These are phyloP conservation scores for Alternaria burnsii DNA, from an alignment of 2,329 filamentous ascomycete species.

Conservation along the genomic window DNA sequence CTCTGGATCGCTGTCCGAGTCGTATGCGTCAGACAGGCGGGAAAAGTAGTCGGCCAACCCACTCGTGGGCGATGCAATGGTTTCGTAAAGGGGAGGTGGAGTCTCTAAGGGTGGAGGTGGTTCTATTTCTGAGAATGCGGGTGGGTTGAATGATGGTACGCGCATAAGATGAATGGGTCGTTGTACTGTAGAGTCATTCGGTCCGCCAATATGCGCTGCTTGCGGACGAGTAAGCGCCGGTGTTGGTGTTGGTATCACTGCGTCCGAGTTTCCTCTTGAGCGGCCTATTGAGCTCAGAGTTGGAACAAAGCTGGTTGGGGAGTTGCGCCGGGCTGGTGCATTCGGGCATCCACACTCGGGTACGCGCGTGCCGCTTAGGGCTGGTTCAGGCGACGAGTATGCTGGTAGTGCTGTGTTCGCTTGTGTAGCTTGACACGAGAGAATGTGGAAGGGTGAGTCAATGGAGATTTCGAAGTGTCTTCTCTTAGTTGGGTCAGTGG, in stretches of 20 bases:
- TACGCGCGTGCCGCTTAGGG: conserved; percentile 42
- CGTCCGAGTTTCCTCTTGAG: conserved; percentile 39
- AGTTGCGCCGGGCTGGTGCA: conserved; percentile 62
- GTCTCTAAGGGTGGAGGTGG: conserved; percentile 78
- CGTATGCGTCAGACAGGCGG: conserved; percentile 71
- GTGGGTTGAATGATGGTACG: conserved; percentile 85
- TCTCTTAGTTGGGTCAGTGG: conserved; percentile 78
- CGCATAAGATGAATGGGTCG: conserved; percentile 87
- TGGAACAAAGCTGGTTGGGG: conserved; percentile 61
- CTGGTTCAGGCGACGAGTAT: conserved; percentile 68
- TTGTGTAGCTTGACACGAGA: conserved; percentile 92
- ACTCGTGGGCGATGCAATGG: conserved; percentile 75
- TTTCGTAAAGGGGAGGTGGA: conserved; percentile 85
- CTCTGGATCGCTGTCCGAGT: conserved; percentile 67
- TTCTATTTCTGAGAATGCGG: conserved; percentile 82
- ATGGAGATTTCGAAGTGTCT: conserved; percentile 96
- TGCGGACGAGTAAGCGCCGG: conserved; percentile 61
- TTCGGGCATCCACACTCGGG: conserved; percentile 72
- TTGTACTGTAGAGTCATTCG: conserved; percentile 57
- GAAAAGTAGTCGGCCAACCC: conserved; percentile 87
- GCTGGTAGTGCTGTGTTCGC: conserved; percentile 86
- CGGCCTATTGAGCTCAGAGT: conserved; percentile 66
- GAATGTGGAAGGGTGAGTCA: conserved; percentile 91
- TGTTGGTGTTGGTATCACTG: conserved; percentile 26
- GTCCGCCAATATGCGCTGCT: conserved; percentile 56